Conservation (phyloP, 2,329 filamentous ascomycete genomes). For the Microsporum audouinii region DNA sequence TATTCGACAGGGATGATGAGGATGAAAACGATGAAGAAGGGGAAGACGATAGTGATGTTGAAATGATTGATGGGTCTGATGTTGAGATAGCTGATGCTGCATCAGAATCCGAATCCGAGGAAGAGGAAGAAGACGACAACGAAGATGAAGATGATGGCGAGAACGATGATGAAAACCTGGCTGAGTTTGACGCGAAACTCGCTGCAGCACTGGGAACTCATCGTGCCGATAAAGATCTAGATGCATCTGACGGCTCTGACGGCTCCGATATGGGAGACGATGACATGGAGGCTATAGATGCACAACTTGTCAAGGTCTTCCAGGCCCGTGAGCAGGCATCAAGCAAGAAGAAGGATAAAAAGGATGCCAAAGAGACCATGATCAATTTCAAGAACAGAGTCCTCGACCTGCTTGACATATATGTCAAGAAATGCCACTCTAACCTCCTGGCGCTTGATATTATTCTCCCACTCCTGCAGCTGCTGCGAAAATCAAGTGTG, state of each 20-base stretch:
- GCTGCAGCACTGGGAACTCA: constrained; percentile 67
- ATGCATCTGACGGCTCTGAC: constrained; percentile 46
- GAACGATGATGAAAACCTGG: constrained; percentile 15
- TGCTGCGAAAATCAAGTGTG: constrained; percentile 63
- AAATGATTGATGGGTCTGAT: constrained; percentile 23
- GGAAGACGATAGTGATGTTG: constrained; percentile 19
- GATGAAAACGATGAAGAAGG: constrained; percentile 13
- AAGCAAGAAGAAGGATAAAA: constrained; percentile 70
- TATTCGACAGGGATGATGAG: constrained; percentile 62
- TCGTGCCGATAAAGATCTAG: constrained; percentile 43
- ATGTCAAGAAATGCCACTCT: constrained; percentile 64
- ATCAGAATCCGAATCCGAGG: constrained; percentile 44
- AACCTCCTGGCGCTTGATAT: constrained; percentile 57
- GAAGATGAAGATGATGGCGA: constrained; percentile 17
- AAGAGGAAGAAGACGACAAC: constrained; percentile 40
- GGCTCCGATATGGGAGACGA: constrained; percentile 85
- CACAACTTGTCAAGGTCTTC: constrained; percentile 75
- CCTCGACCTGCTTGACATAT: constrained; percentile 76
- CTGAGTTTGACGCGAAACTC: constrained; percentile 43
- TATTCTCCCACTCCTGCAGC: constrained; percentile 62
- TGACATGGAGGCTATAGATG: constrained; percentile 83
- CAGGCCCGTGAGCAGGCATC: constrained; percentile 57
- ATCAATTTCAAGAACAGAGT: constrained; percentile 92
- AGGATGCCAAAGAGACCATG: constrained; percentile 77
- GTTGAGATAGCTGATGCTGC: constrained; percentile 30